phyloP scores from a whole-genome alignment of 192 early-diverging fungal genomes.

The Gamsiella multidivaricata region DNA sequence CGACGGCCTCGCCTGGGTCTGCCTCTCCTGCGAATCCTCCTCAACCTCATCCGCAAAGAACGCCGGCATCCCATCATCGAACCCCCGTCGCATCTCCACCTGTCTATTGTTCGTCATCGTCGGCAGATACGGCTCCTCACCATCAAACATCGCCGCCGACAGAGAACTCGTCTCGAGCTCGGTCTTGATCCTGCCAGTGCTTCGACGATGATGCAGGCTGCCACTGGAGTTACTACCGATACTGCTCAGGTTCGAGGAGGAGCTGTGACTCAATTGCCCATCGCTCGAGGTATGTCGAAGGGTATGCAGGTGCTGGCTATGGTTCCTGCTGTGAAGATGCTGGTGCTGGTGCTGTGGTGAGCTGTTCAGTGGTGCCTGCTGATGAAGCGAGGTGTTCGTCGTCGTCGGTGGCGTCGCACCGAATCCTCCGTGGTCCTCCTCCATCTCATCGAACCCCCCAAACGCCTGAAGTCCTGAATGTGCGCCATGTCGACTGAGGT shows the following conservation, averaged over 20 bases:
- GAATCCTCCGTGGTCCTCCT: slow-evolving; percentile 31
- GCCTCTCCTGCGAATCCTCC: slow-evolving; percentile 12
- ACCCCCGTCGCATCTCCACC: slow-evolving; percentile 17
- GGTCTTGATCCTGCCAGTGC: slow-evolving; percentile 28
- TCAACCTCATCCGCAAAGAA: slow-evolving; percentile 34
- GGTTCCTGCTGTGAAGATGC: background rate
- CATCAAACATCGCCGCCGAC: background rate
- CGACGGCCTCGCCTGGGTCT: background rate
- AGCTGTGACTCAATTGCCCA: slow-evolving; percentile 24
- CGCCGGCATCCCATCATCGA: slow-evolving; percentile 46
- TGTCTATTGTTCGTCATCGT: background rate
- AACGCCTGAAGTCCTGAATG: background rate
- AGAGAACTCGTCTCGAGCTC: background rate
- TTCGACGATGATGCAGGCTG: slow-evolving; percentile 30
- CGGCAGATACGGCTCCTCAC: slow-evolving; percentile 16
- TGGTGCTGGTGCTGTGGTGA: background rate
- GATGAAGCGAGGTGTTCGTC: too few species aligned
- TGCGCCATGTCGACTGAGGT: slow-evolving; percentile 6
- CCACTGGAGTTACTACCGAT: slow-evolving; percentile 21
- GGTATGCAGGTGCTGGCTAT: slow-evolving; percentile 2
- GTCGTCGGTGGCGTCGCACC: slow-evolving; percentile 7
- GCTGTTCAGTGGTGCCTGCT: background rate
- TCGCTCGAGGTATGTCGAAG: slow-evolving; percentile 38
- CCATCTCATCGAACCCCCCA: slow-evolving; percentile 32
- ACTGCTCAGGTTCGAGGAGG: slow-evolving; percentile 29